Percentiles rank a stretch among this genome's conserved stretches.
Conservation (phyloP, 2,329 filamentous ascomycete species). For the Fusarium sp. region DNA sequence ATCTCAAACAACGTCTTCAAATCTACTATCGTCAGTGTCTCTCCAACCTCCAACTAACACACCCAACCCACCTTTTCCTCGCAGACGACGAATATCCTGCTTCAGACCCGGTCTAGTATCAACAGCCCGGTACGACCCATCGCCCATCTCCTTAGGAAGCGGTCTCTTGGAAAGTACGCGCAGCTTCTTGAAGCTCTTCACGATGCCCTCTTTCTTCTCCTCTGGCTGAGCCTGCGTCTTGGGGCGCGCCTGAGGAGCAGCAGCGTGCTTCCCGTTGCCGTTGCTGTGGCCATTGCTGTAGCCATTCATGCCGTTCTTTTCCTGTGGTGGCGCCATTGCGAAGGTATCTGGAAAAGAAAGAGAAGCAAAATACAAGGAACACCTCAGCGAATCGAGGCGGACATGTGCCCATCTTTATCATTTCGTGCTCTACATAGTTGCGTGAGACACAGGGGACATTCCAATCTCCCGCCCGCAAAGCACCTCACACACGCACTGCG, state of each 20-base stretch:
- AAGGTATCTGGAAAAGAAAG: background rate
- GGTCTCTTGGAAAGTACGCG: slow-evolving; percentile 68
- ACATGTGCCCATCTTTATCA: slow-evolving; percentile 21
- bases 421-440: background rate
- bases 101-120: slow-evolving; percentile 58
- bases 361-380: background rate
- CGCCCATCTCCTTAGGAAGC: slow-evolving; percentile 71
- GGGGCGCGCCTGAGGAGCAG: background rate
- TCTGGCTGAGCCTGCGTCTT: slow-evolving; percentile 7
- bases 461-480: background rate
- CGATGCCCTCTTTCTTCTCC: slow-evolving; percentile 43
- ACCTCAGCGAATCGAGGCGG: background rate
- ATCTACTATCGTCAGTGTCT: slow-evolving; percentile 58
- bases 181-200: slow-evolving; percentile 51
- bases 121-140: slow-evolving; percentile 68
- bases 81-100: slow-evolving; percentile 44
- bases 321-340: slow-evolving; percentile 36
- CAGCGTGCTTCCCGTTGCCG: slow-evolving; percentile 15
- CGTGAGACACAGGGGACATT: background rate
- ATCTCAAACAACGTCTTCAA: slow-evolving; percentile 72
- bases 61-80: slow-evolving; percentile 28
- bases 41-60: background rate
- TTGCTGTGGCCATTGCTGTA: slow-evolving; percentile 31
- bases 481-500: background rate
- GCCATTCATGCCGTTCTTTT: slow-evolving; percentile 40